Evolutionary conservation across 441 rosid species (phyloP).

Genomic region (Syzygium syzygioides): DNA sequence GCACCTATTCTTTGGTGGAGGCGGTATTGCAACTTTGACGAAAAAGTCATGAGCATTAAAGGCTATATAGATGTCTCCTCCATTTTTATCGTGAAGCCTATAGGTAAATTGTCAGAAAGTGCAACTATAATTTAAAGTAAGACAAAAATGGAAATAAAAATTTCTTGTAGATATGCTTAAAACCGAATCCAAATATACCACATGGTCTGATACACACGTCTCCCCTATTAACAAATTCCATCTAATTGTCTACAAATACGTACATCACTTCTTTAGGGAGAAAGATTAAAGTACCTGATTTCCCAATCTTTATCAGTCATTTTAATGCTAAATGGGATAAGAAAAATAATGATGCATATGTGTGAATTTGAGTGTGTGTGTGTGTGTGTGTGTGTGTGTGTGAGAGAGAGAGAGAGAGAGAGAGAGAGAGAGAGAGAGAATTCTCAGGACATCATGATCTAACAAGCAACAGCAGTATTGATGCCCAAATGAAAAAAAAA

Average conservation of each 20-base stretch:
- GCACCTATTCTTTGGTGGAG: slow-evolving; percentile 39
- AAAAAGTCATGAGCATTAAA: slow-evolving; percentile 71
- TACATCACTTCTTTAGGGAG: background rate
- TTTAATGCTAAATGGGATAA: background rate
- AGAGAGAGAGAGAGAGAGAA: background rate
- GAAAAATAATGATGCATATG: background rate
- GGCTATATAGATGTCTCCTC: slow-evolving; percentile 61
- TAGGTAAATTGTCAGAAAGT: slow-evolving; percentile 12
- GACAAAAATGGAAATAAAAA: background rate
- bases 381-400: too few species aligned
- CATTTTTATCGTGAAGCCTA: slow-evolving; percentile 63
- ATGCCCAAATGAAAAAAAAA: background rate
- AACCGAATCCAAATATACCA: background rate
- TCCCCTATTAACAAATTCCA: background rate
- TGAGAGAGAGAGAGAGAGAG: background rate
- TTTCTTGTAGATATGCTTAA: background rate
- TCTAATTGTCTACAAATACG: background rate
- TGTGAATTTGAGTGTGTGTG: background rate
- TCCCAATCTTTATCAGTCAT: background rate
- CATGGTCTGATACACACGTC: background rate
- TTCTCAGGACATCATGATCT: background rate
- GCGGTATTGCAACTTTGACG: slow-evolving; percentile 58
- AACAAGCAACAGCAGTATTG: background rate
- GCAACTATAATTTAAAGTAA: background rate
- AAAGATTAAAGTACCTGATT: background rate